Base-by-base conservation (phyloP, 176 grass and related monocot species). In the Aegilops sharonensis region DNA sequence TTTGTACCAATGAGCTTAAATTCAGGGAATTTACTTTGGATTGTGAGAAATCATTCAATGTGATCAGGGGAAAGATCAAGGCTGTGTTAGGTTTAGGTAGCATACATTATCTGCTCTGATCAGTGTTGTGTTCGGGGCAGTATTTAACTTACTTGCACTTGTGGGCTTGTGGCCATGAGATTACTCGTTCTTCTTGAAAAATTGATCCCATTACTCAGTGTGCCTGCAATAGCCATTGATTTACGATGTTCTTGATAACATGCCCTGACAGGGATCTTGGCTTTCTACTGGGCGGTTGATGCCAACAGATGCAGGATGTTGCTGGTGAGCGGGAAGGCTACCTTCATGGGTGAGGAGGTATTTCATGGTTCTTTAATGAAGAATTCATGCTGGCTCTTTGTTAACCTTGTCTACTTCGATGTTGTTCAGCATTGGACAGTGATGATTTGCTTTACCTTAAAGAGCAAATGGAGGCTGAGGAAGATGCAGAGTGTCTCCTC, bases 261-360 rank as follows among this genome's bases (percentile, higher is more conserved):
- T 96, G 94, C 92, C 92, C 94, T 88, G 85, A 88, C 92, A 98
- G 97, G 94, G 94, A 98, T 98, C 75, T 90, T 96, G 93, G 94
- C 85, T 85, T 81, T 93, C 82, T 79, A 81, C 83, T 91, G 87
- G 94, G 92, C 25, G 83, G 54, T 85, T 87, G 88, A 92, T 89
- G 81, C 69, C 65, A 83, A 92, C 90, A 98, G 97, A 98, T 98
- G 97, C 92, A 98, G 91, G 97, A 98, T 83, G 97, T 31, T 31
- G 30, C 30, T 31, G 30, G 30, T 31, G 30, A 31, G 30, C 30
- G 30, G 30, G 30, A 3, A 31, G 30, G 30, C 30, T 31, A 31
- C 30, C 30, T 31, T 31, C 30, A 31, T 31, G 30, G 30, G 30
- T 3, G 30, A 31, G 30, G 30, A 31, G 30, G 30, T 31, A 31